phyloP scores from a whole-genome alignment of 2,329 filamentous ascomycete genomes.

The Aspergillus nomiae region DNA sequence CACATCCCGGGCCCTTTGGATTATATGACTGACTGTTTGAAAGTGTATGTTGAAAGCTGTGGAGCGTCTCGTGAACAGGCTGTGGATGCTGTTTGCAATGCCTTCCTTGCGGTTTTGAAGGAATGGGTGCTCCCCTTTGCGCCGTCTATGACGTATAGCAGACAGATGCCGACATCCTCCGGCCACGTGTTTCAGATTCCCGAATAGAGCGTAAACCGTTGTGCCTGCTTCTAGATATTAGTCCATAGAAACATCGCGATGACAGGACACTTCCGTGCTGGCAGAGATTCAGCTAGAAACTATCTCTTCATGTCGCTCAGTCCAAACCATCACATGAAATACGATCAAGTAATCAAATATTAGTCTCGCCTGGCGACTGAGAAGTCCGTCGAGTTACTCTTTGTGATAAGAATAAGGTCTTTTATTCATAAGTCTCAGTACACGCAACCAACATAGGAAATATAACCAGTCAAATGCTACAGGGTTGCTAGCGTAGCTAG shows the following conservation, averaged over 20 bases:
- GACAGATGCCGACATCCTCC: constrained; percentile 41
- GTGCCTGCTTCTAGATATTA: too few species aligned
- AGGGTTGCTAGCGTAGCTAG: constrained; percentile 39
- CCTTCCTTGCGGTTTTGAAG: constrained; percentile 38
- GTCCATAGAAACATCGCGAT: not conserved
- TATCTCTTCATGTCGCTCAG: not conserved
- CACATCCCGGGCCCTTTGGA: not conserved
- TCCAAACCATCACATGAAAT: not conserved
- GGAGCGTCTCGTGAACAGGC: constrained; percentile 38
- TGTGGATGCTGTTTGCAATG: constrained; percentile 38
- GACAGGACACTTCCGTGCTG: not conserved
- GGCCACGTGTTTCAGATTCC: constrained; percentile 30
- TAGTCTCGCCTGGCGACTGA: not conserved
- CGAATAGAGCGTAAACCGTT: not conserved
- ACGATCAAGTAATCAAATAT: not conserved
- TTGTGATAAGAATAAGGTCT: not conserved
- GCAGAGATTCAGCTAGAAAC: not conserved
- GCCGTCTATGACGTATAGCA: constrained; percentile 39
- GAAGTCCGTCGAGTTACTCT: not conserved
- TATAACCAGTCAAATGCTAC: constrained; percentile 41
- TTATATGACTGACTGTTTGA: constrained; percentile 4
- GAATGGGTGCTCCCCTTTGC: constrained; percentile 44
- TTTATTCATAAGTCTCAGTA: constrained; percentile 24
- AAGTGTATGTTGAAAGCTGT: constrained; percentile 48
- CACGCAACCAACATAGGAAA: constrained; percentile 28